These are phyloP conservation scores for Xanthoparmelia taractica DNA, from an alignment of 495 filamentous ascomycete genomes.

Conservation along the genomic window DNA sequence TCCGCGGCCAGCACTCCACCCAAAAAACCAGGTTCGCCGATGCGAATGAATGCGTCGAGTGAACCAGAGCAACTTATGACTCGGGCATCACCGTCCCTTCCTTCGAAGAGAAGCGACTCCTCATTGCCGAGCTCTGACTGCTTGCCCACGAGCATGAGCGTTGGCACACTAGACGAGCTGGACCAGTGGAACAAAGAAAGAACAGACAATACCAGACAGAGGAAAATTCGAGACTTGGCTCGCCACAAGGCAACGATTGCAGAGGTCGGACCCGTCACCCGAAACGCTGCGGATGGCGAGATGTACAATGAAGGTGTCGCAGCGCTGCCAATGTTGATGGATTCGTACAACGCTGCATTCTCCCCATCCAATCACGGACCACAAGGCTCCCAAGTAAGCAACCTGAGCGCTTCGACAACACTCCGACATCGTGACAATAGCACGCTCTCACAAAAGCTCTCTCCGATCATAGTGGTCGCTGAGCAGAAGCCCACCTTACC, in stretches of 20 bases:
- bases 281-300: not conserved
- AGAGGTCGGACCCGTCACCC: not conserved
- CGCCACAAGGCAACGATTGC: conserved; percentile 2
- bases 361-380: not conserved
- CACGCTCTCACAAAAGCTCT: conserved; percentile 10
- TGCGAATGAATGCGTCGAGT: not conserved
- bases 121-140: conserved; percentile 1
- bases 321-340: conserved; percentile 3
- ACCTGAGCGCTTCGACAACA: conserved; percentile 1
- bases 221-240: conserved; percentile 10
- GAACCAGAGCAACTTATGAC: not conserved
- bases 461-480: conserved; percentile 20
- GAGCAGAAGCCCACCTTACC: conserved; percentile 15
- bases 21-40: conserved; percentile 14
- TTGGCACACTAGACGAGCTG: conserved; percentile 3
- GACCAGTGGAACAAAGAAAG: conserved; percentile 1
- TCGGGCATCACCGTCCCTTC: conserved; percentile 14
- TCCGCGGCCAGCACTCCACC: conserved; percentile 1
- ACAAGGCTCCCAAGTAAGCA: not conserved
- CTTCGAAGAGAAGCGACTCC: not conserved
- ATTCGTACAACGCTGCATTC: not conserved
- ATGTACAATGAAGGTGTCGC: not conserved
- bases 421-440: not conserved
- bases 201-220: not conserved
- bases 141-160: conserved; percentile 2